A percentile compares a stretch with the other conserved stretches of the same genome.
These are phyloP conservation scores for Beauveria bassiana DNA, from an alignment of 2,329 filamentous ascomycete species.

Conservation along the genomic window DNA sequence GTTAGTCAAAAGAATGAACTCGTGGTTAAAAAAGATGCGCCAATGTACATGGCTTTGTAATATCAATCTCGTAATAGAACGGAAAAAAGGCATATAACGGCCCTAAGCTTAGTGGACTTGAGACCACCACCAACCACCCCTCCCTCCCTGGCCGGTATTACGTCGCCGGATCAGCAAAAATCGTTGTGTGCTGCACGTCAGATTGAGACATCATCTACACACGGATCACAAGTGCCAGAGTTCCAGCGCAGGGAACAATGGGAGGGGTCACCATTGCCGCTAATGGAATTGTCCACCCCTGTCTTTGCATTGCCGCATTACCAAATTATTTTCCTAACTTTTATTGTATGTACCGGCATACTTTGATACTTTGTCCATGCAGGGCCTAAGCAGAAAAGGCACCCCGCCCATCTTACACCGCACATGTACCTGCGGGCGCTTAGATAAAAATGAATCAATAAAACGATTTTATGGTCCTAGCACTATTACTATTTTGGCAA, in stretches of 20 bases:
- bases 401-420: not conserved
- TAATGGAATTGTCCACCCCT: too few relatives aligned
- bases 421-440: not conserved
- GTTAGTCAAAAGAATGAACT: too few relatives aligned
- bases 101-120: not conserved
- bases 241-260: too few relatives aligned
- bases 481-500: not conserved
- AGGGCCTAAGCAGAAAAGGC: too few relatives aligned
- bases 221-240: not conserved
- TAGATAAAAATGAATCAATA: not conserved
- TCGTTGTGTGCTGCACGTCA: slow-evolving; percentile 3
- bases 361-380: not conserved
- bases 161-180: slow-evolving; percentile 3
- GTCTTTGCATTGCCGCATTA: too few relatives aligned
- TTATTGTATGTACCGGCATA: too few relatives aligned
- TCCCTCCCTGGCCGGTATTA: not conserved
- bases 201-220: not conserved
- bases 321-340: not conserved
- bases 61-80: not conserved
- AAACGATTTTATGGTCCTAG: too few relatives aligned
- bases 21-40: not conserved
- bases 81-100: not conserved
- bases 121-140: not conserved
- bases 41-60: not conserved
- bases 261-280: too few relatives aligned